Percentiles rank a stretch among this genome's conserved stretches.
phyloP scores from a whole-genome alignment of 352 stramenopile genomes.

The Globisporangium alternatum region DNA sequence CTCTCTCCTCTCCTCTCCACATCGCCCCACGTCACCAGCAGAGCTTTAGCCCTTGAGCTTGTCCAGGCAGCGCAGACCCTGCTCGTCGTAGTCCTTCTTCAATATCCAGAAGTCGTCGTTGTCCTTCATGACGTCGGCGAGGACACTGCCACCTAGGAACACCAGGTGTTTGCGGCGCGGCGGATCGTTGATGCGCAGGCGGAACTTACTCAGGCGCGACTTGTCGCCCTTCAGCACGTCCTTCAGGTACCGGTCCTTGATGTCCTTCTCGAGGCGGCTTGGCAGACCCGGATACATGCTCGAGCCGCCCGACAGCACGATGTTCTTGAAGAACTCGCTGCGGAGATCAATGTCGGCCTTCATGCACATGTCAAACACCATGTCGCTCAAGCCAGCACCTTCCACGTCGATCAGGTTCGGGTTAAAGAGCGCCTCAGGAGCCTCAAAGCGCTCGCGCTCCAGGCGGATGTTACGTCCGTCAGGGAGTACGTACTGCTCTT shows the following conservation, averaged over 20 bases:
- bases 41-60: conserved; percentile 55
- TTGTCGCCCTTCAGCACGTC: conserved; percentile 89
- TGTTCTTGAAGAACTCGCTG: conserved; percentile 98
- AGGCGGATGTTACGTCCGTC: conserved; percentile 96
- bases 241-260: conserved; percentile 79
- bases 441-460: conserved; percentile 94
- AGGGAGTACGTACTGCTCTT: conserved; percentile 93
- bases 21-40: neutral
- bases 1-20: neutral
- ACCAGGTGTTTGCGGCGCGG: conserved; percentile 95
- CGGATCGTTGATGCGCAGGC: conserved; percentile 94
- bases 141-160: conserved; percentile 91
- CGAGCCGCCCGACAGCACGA: conserved; percentile 92
- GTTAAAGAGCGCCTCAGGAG: conserved; percentile 96
- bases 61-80: conserved; percentile 83
- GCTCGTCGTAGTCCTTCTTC: conserved; percentile 93
- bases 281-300: conserved; percentile 96
- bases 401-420: conserved; percentile 97
- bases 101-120: conserved; percentile 94
- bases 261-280: conserved; percentile 92
- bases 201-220: conserved; percentile 90
- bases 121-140: conserved; percentile 94
- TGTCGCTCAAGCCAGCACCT: conserved; percentile 92
- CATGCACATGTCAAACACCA: conserved; percentile 98
- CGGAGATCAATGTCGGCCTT: conserved; percentile 95